Base-by-base conservation (phyloP, 805 yeast genomes). In the Wickerhamomyces bovis region DNA sequence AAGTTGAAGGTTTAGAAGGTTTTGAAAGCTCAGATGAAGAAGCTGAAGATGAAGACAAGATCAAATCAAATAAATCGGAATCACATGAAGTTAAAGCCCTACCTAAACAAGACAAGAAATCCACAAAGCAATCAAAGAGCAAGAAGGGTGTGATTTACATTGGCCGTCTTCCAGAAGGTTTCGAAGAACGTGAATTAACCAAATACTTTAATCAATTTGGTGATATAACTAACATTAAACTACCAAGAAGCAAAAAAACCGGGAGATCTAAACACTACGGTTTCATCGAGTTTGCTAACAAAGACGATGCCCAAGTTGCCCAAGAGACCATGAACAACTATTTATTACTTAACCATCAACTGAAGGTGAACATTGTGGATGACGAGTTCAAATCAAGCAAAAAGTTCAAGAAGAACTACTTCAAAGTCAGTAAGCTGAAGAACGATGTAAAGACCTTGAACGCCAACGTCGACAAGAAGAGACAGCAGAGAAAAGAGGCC, bases 241-340 rank as follows among this genome's bases (percentile, higher is more conserved):
- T 94, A 44, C 87, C 96, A 39, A 80, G 97, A 63, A 92, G 87
- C 71, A 89, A 85, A 66, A 85, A 83, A 61, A 83, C 95, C 6
- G 98, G 98, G 41, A 80, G 82, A 46, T 82, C 96, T 15, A 90
- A 89, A 69, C 97, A 89, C 64, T 92, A 81, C 65, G 98, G 89
- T 7, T 92, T 88, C 65, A 71, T 94, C 41, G 97, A 94, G 67
- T 94, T 92, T 61, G 77, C 75, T 38, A 74, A 80, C 45, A 62
- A 65, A 35, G 87, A 82, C 42, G 95, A 85, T 46, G 97, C 98
- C 40, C 76, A 80, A 55, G 74, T 89, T 51, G 99, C 97, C 3
- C 86, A 85, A 51, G 98, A 94, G 54, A 83, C 97, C 41, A 94
- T 94, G 99, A 83, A 94, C 68, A 94, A 94, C 68, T 94, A 94